Conservation (phyloP, 768 basidiomycete genomes). For the Podaxis pistillaris region DNA sequence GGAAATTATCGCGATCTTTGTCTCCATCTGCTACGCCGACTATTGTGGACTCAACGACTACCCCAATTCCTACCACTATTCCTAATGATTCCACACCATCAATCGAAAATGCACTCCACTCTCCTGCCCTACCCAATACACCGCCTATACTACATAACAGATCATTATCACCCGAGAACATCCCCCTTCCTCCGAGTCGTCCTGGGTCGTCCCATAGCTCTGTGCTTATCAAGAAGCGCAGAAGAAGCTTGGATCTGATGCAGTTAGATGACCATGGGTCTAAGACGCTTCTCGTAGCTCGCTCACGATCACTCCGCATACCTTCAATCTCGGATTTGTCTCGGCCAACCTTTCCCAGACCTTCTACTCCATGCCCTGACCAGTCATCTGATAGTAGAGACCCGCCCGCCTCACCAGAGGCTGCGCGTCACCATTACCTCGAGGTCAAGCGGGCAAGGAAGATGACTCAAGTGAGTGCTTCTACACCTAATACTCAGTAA, state of each 20-base stretch:
- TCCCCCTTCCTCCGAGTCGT: constrained; percentile 4
- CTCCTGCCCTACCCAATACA: neutral
- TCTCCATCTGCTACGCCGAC: neutral
- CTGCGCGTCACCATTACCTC: constrained; percentile 30
- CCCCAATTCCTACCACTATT: neutral
- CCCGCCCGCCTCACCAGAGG: constrained; percentile 8
- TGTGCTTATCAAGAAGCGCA: constrained; percentile 8
- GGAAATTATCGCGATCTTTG: neutral
- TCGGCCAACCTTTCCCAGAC: constrained; percentile 3
- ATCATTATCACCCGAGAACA: neutral
- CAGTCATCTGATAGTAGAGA: constrained; percentile 1
- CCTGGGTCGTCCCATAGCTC: constrained; percentile 2
- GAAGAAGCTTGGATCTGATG: constrained; percentile 17
- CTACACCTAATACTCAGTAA: neutral
- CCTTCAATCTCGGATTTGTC: neutral
- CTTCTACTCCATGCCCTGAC: neutral
- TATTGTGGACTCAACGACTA: neutral
- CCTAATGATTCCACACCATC: neutral
- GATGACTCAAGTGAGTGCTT: constrained; percentile 42
- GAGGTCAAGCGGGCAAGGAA: constrained; percentile 48
- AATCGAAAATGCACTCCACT: neutral
- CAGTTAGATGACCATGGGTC: neutral
- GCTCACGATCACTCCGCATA: constrained; percentile 4
- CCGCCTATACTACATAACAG: neutral
- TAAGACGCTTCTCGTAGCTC: neutral